These are phyloP conservation scores for Thielaviopsis euricoi DNA, from an alignment of 2,329 filamentous ascomycete genomes.

Conservation along the genomic window DNA sequence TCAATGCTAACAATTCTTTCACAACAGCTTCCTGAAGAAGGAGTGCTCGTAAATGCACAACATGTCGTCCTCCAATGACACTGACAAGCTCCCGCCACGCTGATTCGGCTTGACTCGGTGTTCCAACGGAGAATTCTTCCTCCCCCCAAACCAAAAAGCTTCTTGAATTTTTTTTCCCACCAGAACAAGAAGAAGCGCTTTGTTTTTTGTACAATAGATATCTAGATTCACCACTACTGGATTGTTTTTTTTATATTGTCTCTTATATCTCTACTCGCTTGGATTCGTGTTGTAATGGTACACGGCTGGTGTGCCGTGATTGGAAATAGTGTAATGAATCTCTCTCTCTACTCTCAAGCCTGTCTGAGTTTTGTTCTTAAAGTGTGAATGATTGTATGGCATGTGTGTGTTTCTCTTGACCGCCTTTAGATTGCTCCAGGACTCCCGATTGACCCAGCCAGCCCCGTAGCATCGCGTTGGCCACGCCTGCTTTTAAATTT, in stretches of 20 bases:
- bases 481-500: too few relatives aligned
- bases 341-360: not conserved
- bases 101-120: not conserved
- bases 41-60: slow-evolving; percentile 8
- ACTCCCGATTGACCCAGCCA: not conserved
- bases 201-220: slow-evolving; percentile 13
- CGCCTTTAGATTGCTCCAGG: not conserved
- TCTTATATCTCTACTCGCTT: too few relatives aligned
- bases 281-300: too few relatives aligned
- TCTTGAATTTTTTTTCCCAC: not conserved
- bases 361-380: too few relatives aligned
- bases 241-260: too few relatives aligned
- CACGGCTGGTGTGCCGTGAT: too few relatives aligned
- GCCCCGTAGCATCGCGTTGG: not conserved
- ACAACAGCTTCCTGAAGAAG: slow-evolving; percentile 10
- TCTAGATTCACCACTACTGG: slow-evolving; percentile 12
- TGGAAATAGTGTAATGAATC: not conserved
- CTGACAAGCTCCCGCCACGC: not conserved
- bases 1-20: slow-evolving; percentile 15
- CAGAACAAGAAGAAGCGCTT: not conserved
- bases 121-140: slow-evolving; percentile 1
- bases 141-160: not conserved
- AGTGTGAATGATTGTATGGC: too few relatives aligned
- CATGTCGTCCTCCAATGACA: not conserved
- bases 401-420: not conserved